Percentiles rank a stretch among this genome's conserved stretches.
Conservation (phyloP, 2,329 filamentous ascomycete species). For the Fusarium sp. region DNA sequence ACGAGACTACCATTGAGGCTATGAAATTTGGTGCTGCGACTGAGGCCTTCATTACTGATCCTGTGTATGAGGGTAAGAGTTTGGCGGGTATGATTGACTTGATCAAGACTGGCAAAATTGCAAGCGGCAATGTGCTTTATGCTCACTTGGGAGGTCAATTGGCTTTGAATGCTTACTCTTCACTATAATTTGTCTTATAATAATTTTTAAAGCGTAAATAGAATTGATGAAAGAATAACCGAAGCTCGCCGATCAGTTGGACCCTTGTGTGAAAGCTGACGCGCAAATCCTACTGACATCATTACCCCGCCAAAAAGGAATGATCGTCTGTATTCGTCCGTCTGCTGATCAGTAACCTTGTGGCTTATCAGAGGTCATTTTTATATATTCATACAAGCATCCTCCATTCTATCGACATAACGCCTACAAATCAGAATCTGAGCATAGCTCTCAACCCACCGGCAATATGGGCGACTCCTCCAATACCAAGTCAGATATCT, state of each 20-base stretch:
- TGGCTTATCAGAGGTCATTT: too few species aligned
- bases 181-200: conserved; percentile 25
- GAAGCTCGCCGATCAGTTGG: background rate
- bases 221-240: background rate
- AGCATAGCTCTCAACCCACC: background rate
- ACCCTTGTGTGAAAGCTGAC: background rate
- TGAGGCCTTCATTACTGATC: conserved; percentile 82
- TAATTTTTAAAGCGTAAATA: conserved; percentile 27
- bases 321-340: too few species aligned
- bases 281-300: background rate
- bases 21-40: conserved; percentile 78
- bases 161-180: conserved; percentile 77
- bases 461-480: background rate
- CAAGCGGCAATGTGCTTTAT: conserved; percentile 77
- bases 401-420: too few species aligned
- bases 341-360: too few species aligned
- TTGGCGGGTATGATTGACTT: conserved; percentile 80
- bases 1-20: conserved; percentile 75
- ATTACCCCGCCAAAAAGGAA: too few species aligned
- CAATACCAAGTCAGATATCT: background rate
- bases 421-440: too few species aligned
- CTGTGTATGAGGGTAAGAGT: conserved; percentile 84
- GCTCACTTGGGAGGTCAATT: conserved; percentile 80
- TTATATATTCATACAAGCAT: too few species aligned
- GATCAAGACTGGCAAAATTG: conserved; percentile 74